A percentile compares a stretch with the other conserved stretches of the same genome.
Conservation (phyloP, 2,329 filamentous ascomycete genomes). For the Cylindrodendrum hubeiense region DNA sequence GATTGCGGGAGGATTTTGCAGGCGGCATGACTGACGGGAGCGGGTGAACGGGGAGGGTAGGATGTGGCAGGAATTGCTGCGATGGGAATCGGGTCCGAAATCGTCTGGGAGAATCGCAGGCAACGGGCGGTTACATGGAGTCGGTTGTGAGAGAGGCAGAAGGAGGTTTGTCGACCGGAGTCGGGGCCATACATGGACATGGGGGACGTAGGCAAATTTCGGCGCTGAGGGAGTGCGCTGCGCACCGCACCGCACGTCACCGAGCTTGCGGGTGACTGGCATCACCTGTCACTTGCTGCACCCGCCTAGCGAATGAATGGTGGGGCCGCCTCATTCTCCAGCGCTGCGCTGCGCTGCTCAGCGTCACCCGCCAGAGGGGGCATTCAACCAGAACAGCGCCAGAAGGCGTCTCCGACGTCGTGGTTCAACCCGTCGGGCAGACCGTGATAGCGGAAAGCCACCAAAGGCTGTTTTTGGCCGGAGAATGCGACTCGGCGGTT, state of each 20-base stretch:
- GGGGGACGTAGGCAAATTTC: constrained; percentile 33
- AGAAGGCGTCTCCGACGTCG: neutral
- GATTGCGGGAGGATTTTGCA: constrained; percentile 59
- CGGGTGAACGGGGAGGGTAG: neutral
- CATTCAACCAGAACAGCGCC: neutral
- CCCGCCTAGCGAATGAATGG: neutral
- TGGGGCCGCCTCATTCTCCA: constrained; percentile 9
- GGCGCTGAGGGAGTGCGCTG: constrained; percentile 5
- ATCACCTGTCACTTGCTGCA: neutral
- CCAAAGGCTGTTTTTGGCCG: constrained; percentile 11
- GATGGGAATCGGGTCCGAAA: constrained; percentile 5
- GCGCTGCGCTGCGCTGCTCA: neutral
- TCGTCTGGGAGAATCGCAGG: constrained; percentile 10
- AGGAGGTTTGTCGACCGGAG: constrained; percentile 37
- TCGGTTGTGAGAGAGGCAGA: constrained; percentile 28
- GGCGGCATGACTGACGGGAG: constrained; percentile 55
- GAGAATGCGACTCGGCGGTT: neutral
- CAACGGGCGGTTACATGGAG: constrained; percentile 35
- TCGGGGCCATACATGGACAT: constrained; percentile 34
- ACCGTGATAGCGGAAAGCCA: constrained; percentile 14
- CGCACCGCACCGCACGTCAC: constrained; percentile 29
- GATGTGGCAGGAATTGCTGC: constrained; percentile 14
- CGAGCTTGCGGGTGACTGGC: too few relatives aligned
- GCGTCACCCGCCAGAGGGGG: too few relatives aligned
- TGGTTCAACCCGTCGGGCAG: constrained; percentile 7